Conservation (phyloP, 306 rosid species). For the Casuarina glauca region DNA sequence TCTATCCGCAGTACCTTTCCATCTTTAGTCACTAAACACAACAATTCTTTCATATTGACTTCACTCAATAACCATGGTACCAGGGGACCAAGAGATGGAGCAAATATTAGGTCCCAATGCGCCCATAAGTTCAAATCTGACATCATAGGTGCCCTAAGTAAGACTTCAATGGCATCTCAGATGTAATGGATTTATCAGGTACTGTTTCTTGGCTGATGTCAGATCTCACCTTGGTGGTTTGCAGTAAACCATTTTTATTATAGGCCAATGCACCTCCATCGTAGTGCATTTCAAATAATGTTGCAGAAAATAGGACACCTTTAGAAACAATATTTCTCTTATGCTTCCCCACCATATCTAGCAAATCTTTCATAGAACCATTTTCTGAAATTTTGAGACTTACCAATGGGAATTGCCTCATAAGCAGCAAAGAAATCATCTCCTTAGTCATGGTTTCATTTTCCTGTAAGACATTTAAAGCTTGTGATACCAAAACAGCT, state of each 20-base stretch:
- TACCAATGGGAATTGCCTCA: slow-evolving; percentile 72
- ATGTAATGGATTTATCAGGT: slow-evolving; percentile 36
- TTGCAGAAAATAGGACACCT: slow-evolving; percentile 65
- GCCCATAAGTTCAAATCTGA: slow-evolving; percentile 84
- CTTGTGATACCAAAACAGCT: slow-evolving; percentile 69
- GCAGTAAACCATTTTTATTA: slow-evolving; percentile 37
- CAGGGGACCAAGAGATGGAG: slow-evolving; percentile 86
- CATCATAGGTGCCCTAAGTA: slow-evolving; percentile 79
- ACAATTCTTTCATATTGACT: slow-evolving; percentile 56
- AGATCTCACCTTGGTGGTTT: slow-evolving; percentile 30
- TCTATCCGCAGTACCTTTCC: slow-evolving; percentile 79
- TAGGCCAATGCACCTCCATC: slow-evolving; percentile 38
- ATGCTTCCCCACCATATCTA: slow-evolving; percentile 47
- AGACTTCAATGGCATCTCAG: slow-evolving; percentile 62
- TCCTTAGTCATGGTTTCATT: slow-evolving; percentile 47
- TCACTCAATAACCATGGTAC: slow-evolving; percentile 73
- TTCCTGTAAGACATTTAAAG: slow-evolving; percentile 63
- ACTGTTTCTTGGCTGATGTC: slow-evolving; percentile 32
- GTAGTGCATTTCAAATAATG: slow-evolving; percentile 45
- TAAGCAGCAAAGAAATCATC: slow-evolving; percentile 57
- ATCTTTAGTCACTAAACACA: slow-evolving; percentile 80
- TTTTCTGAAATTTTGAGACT: slow-evolving; percentile 51
- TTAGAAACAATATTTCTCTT: slow-evolving; percentile 46
- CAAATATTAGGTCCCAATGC: slow-evolving; percentile 84
- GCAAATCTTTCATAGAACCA: slow-evolving; percentile 57